Evolutionary conservation across 1,139 yeast species (phyloP), one percentile per base, ranked within the genome.

Genomic region (Suhomyces guaymorum): DNA sequence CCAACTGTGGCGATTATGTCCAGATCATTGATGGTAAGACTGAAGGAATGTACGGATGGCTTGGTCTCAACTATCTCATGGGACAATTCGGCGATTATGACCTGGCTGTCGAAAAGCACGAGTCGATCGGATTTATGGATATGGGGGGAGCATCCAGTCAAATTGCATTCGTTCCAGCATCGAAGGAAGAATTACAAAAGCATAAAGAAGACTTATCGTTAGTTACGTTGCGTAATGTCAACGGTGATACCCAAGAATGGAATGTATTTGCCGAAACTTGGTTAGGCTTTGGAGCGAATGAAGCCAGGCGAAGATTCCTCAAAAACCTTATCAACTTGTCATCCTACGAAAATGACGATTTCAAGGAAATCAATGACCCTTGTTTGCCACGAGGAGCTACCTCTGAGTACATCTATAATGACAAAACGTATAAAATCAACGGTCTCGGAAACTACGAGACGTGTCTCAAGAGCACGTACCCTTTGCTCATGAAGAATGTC

Each of bases 61-160:
- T 84, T 18, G 85, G 85, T 1, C 60, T 84, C 35, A 85, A 85
- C 51, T 84, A 83, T 55, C 55, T 84, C 30, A 66, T 76, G 70
- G 80, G 78, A 0, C 73, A 70, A 46, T 70, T 80, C 31, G 59
- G 76, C 35, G 56, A 67, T 33, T 78, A 71, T 49, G 68, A 72
- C 26, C 33, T 48, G 4, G 42, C 54, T 2, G 55, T 54, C 2
- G 35, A 38, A 1, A 51, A 46, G 2, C 81, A 74, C 46, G 66
- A 66, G n/a, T 76, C 88, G 0, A 73, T 76, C 38, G 95, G 95
- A 2, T 84, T 85, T 50, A 82, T 85, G 90, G 95, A 84, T 55
- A 84, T 84, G 95, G 95, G 95, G 6, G 95, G 95, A 13, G 95
- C 94, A 0, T 82, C 90, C 3, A 82, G 89, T 0, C 95, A 85